Base-by-base conservation (phyloP, 768 basidiomycete species). In the Austroboletus festivus region DNA sequence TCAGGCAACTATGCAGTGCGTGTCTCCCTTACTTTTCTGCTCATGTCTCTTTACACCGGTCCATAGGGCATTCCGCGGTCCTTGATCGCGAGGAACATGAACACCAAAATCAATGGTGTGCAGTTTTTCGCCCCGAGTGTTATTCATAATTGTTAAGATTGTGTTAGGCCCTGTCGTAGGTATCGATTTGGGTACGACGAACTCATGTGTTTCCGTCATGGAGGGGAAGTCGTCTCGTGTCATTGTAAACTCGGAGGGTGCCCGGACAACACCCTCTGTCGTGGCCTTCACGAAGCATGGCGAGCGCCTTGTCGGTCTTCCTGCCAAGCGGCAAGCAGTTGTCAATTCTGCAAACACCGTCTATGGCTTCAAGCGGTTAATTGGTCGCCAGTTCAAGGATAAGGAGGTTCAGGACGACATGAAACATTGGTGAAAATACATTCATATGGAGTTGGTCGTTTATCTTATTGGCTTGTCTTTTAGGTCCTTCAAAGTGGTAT, bases 201-300 rank as follows among this genome's bases (percentile, higher is more conserved):
- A 91, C 70, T 93, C 90, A 42, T 93, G 89, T 68, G 91, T 93
- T 49, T 83, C 88, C 42, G 80, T 96, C 53, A 96, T 95, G 91
- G 94, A 97, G 75, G 94, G 92, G 58, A 85, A 95, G 75, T 86
- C 85, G 30, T 82, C 94, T 42, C 87, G 90, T 57, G 95, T 98
- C 55, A 87, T 99, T 58, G 96, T 97, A 73, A 98, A 98, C 75
- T 76, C 94, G 5, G 95, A 98, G 75, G 95, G 96, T 76, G 89
- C 89, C 48, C 85, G 96, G 58, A 98, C 96, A 54, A 99, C 96
- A 15, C 96, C 96, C 3, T 99, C 96, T 33, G 93, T 97, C 47
- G 92, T 98, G 57, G 95, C 95, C 33, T 99, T 99, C 79, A 93
- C 96, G 47, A 96, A 97, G 70, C 93, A 97, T 60, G 93, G 92